Evolutionary conservation across 2,329 filamentous ascomycete genomes (phyloP).

Genomic region (Exophiala sp.): DNA sequence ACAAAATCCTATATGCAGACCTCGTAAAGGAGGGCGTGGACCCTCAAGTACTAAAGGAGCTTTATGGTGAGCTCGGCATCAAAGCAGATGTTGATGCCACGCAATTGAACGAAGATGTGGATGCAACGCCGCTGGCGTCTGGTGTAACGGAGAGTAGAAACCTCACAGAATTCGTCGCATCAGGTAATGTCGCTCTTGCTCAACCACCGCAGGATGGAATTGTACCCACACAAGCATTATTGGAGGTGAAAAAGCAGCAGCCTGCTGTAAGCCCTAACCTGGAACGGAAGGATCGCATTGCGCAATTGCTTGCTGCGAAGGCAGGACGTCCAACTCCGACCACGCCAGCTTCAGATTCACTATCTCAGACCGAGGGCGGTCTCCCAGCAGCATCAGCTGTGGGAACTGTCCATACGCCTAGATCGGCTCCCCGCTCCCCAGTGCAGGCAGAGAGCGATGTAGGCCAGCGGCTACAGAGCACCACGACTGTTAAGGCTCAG

Average conservation of each 20-base stretch:
- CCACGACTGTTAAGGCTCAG: conserved; percentile 57
- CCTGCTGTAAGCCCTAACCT: conserved; percentile 45
- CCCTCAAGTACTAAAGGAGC: conserved; percentile 55
- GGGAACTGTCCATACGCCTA: too few relatives aligned
- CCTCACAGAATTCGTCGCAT: neutral
- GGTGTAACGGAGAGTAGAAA: neutral
- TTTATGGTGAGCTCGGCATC: conserved; percentile 69
- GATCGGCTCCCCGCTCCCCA: neutral
- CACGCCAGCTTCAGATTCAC: neutral
- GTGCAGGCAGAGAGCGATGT: neutral
- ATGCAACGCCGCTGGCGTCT: neutral
- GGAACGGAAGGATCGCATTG: conserved; percentile 72
- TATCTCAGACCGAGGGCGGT: conserved; percentile 1
- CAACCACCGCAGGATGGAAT: neutral
- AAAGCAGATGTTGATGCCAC: conserved; percentile 27
- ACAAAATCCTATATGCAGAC: conserved; percentile 70
- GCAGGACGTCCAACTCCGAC: conserved; percentile 49
- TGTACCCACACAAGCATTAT: neutral
- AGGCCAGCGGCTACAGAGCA: neutral
- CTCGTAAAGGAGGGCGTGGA: conserved; percentile 72
- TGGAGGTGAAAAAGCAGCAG: conserved; percentile 22
- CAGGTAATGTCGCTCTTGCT: neutral
- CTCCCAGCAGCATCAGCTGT: neutral
- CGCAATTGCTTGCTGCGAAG: conserved; percentile 70
- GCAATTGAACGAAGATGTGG: neutral